Evolutionary conservation across 257 asterid species (phyloP).

Genomic region (Coffea eugenioides): DNA sequence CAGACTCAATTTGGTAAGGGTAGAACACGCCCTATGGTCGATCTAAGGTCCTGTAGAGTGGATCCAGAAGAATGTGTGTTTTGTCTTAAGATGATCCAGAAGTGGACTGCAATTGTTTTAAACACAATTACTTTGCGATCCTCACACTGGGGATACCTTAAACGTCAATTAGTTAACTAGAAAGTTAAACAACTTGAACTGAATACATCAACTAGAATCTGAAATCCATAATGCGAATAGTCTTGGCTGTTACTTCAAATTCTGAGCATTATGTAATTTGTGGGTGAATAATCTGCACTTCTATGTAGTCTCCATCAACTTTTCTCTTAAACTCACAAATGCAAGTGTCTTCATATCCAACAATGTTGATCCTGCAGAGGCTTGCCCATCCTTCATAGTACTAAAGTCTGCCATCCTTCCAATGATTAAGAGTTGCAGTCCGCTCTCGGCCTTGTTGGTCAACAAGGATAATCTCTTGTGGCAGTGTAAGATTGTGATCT

Average conservation of each 20-base stretch:
- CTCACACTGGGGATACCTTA: no score
- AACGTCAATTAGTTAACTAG: not conserved
- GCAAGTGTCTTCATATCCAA: slow-evolving; percentile 5
- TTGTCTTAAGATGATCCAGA: no score
- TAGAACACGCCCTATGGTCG: no score
- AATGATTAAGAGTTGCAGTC: not conserved
- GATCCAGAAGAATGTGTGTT: no score
- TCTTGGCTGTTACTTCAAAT: not conserved
- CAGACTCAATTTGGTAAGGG: no score
- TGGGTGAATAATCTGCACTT: not conserved
- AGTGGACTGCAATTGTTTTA: no score
- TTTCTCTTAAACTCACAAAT: slow-evolving; percentile 1
- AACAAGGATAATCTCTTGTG: not conserved
- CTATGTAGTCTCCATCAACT: not conserved
- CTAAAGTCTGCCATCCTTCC: slow-evolving; percentile 11
- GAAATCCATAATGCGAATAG: not conserved
- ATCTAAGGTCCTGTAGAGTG: no score
- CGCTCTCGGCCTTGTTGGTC: not conserved
- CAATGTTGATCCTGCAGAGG: slow-evolving; percentile 6
- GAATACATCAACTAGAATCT: not conserved
- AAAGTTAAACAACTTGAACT: not conserved
- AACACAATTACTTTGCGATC: no score
- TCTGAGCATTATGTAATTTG: not conserved
- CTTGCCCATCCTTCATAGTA: slow-evolving; percentile 11
- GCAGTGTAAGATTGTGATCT: not conserved